These are phyloP conservation scores for Athelia sp. DNA, from an alignment of 1,284 basidiomycete genomes.

Conservation along the genomic window DNA sequence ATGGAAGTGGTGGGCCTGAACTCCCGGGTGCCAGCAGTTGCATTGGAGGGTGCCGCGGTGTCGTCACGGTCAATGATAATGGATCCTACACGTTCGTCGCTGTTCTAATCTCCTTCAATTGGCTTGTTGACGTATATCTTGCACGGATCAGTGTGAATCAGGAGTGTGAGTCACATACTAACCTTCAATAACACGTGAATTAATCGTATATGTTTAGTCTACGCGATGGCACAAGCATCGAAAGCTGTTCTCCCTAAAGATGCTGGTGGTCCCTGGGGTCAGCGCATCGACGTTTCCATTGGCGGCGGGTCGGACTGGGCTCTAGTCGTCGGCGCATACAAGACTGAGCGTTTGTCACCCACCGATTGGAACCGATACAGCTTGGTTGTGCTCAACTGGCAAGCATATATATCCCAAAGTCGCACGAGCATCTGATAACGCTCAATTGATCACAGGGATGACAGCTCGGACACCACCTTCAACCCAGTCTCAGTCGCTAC, in stretches of 20 bases:
- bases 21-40: conserved; percentile 64
- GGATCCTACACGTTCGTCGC: background rate
- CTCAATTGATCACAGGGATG: background rate
- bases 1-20: conserved; percentile 55
- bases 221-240: conserved; percentile 68
- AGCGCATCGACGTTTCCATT: conserved; percentile 60
- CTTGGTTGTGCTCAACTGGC: background rate
- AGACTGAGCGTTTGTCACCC: conserved; percentile 40
- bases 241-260: conserved; percentile 71
- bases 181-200: background rate
- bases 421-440: background rate
- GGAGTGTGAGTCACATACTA: background rate
- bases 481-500: conserved; percentile 11
- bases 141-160: background rate
- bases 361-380: background rate
- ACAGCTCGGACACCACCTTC: conserved; percentile 11
- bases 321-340: conserved; percentile 57
- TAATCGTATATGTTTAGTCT: conserved; percentile 37
- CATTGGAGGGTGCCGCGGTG: conserved; percentile 55
- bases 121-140: too few species aligned
- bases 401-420: background rate
- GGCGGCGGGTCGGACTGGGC: conserved; percentile 54
- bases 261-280: conserved; percentile 58
- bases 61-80: conserved; percentile 54
- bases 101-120: too few species aligned